These are phyloP conservation scores for Tuber brumale DNA, from an alignment of 495 filamentous ascomycete genomes.

Conservation along the genomic window DNA sequence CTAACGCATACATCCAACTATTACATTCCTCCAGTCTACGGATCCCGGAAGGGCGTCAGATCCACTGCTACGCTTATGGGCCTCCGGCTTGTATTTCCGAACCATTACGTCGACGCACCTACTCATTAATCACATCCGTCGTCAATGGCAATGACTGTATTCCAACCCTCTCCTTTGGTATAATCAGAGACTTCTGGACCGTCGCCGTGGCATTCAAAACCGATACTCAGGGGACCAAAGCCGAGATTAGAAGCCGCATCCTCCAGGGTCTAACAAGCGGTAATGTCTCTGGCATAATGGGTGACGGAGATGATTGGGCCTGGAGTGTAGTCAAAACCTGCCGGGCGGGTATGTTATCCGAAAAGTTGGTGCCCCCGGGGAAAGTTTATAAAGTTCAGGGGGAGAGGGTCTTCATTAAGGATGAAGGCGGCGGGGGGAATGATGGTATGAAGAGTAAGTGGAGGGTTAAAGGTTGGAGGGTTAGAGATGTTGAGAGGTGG, in stretches of 20 bases:
- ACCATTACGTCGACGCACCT: constrained; percentile 61
- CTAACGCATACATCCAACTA: constrained; percentile 39
- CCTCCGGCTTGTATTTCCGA: constrained; percentile 68
- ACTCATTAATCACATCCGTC: constrained; percentile 68
- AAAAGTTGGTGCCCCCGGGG: constrained; percentile 67
- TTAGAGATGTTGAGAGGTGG: constrained; percentile 57
- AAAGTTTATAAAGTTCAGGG: constrained; percentile 69
- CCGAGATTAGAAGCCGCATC: constrained; percentile 59
- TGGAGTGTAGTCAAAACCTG: constrained; percentile 61
- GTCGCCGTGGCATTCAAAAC: constrained; percentile 65
- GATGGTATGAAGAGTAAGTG: constrained; percentile 42
- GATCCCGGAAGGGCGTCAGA: constrained; percentile 60
- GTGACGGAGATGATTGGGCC: constrained; percentile 63
- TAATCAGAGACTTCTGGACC: constrained; percentile 68
- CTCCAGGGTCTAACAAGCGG: constrained; percentile 36
- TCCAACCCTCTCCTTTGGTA: constrained; percentile 65
- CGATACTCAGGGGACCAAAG: constrained; percentile 58
- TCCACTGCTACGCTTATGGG: constrained; percentile 75
- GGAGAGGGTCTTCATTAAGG: constrained; percentile 51
- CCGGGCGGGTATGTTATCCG: constrained; percentile 60
- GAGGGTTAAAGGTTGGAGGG: constrained; percentile 55
- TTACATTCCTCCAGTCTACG: constrained; percentile 48
- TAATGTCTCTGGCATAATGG: constrained; percentile 46
- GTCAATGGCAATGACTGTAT: constrained; percentile 69
- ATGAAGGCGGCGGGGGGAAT: constrained; percentile 26